These are phyloP conservation scores for Nakazawaea molendinolei DNA, from an alignment of 805 yeast genomes.

Conservation along the genomic window DNA sequence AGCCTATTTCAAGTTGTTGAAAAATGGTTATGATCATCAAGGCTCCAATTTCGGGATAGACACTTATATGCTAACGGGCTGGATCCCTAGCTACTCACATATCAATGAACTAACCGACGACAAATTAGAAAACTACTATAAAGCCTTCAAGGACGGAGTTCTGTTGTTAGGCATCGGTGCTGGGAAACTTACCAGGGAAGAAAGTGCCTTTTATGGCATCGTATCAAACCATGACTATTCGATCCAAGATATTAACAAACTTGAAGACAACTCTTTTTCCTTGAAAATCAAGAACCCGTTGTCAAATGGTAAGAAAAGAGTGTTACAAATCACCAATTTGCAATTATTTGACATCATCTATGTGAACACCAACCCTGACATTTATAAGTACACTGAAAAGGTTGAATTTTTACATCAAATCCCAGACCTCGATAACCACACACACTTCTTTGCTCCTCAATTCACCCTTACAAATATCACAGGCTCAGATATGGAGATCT, in stretches of 20 bases:
- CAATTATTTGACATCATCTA: constrained; percentile 46
- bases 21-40: constrained; percentile 45
- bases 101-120: constrained; percentile 25
- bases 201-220: constrained; percentile 31
- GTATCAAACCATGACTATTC: constrained; percentile 69
- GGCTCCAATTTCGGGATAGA: constrained; percentile 80
- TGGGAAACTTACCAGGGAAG: constrained; percentile 32
- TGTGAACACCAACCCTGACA: constrained; percentile 55
- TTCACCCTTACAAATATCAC: background rate
- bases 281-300: constrained; percentile 42
- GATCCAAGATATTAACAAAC: constrained; percentile 31
- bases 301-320: constrained; percentile 13
- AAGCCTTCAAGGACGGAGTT: constrained; percentile 25
- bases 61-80: constrained; percentile 58
- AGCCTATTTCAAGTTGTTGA: constrained; percentile 55
- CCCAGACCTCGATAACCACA: no score
- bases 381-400: constrained; percentile 15
- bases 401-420: background rate
- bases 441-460: background rate
- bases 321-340: constrained; percentile 24
- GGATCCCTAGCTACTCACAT: constrained; percentile 58
- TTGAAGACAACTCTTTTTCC: constrained; percentile 13
- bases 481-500: constrained; percentile 31
- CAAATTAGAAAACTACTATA: constrained; percentile 25
- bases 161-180: constrained; percentile 66